Conservation (phyloP, 2,329 filamentous ascomycete genomes). For the Botrytis squamosa region DNA sequence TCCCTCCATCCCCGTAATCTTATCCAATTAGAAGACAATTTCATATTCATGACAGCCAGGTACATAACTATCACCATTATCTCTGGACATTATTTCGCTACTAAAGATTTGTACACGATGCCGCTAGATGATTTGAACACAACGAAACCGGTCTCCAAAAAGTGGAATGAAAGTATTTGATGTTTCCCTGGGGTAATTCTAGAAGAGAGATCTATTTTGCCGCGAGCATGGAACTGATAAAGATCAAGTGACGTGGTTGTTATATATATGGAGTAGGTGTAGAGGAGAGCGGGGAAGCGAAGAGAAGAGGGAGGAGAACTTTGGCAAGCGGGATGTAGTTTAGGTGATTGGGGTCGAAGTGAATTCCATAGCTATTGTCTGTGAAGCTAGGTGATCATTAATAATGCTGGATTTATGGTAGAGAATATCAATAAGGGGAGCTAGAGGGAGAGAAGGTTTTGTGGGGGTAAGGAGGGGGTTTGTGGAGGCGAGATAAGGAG, state of each 20-base stretch:
- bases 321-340: not conserved
- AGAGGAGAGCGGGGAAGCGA: not conserved
- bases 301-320: not conserved
- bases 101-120: not conserved
- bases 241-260: not conserved
- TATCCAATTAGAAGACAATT: not conserved
- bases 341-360: not conserved
- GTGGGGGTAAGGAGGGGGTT: not conserved
- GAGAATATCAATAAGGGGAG: not conserved
- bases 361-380: not conserved
- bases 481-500: not conserved
- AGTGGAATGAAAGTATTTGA: not conserved
- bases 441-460: not conserved
- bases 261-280: not conserved
- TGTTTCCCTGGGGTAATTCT: not conserved
- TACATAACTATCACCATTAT: not conserved
- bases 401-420: not conserved
- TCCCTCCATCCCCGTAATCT: not conserved
- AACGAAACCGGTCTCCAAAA: not conserved
- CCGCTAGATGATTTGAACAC: not conserved
- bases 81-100: not conserved
- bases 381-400: too few species aligned
- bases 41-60: not conserved
- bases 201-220: not conserved
- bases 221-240: not conserved